Evolutionary conservation across 768 basidiomycete species (phyloP).

Genomic region (Sporobolomyces roseus): DNA sequence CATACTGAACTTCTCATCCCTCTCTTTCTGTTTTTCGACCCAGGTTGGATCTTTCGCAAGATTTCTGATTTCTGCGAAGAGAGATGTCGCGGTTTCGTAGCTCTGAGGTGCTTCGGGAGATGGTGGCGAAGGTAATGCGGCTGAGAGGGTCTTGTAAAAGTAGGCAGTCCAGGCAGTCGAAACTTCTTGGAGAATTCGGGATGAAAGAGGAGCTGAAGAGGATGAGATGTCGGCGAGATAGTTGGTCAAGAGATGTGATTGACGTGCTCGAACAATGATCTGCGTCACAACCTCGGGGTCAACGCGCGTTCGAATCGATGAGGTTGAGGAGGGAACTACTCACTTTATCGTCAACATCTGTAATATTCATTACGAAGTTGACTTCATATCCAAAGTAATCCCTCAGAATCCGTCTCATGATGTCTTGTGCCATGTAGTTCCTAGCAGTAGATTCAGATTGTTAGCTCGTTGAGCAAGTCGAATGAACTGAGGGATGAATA

Average conservation of each 20-base stretch:
- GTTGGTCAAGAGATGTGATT: conserved; percentile 51
- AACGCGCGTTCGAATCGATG: background rate
- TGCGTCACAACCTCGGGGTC: conserved; percentile 50
- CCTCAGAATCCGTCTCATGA: conserved; percentile 78
- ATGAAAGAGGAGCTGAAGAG: conserved; percentile 30
- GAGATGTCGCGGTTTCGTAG: conserved; percentile 28
- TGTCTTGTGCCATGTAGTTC: conserved; percentile 94
- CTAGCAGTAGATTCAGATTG: conserved; percentile 51
- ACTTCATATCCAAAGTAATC: conserved; percentile 98
- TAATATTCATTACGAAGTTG: conserved; percentile 98
- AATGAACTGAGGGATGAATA: background rate
- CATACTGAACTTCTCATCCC: conserved; percentile 92
- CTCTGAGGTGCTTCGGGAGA: background rate
- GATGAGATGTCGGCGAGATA: conserved; percentile 34
- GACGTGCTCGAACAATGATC: conserved; percentile 91
- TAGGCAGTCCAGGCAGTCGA: conserved; percentile 42
- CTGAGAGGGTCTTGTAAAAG: conserved; percentile 39
- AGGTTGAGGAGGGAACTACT: conserved; percentile 29
- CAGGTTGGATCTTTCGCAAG: conserved; percentile 58
- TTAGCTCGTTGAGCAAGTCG: background rate
- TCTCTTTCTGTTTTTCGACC: conserved; percentile 66
- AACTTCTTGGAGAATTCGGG: conserved; percentile 29
- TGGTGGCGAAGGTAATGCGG: conserved; percentile 34
- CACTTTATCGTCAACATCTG: conserved; percentile 99
- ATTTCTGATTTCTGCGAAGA: conserved; percentile 60